phyloP scores from a whole-genome alignment of 2,329 filamentous ascomycete genomes.

The Fusarium nodosum region DNA sequence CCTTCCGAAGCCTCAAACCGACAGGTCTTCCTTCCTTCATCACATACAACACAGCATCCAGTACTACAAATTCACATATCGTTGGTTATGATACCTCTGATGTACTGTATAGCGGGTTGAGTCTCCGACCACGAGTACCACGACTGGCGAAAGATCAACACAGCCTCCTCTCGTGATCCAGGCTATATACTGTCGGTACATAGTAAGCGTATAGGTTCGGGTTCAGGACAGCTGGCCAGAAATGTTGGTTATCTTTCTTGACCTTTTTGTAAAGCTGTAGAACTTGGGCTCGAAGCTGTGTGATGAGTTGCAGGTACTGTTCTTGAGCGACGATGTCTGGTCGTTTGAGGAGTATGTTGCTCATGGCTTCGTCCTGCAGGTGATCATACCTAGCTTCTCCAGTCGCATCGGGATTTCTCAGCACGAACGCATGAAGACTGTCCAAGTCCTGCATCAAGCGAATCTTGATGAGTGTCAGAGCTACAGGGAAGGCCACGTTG shows the following conservation, averaged over 20 bases:
- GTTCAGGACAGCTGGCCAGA: conserved; percentile 23
- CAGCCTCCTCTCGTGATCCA: conserved; percentile 23
- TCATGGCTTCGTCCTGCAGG: conserved; percentile 22
- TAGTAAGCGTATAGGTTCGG: conserved; percentile 10
- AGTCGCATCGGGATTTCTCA: not conserved
- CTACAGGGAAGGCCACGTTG: conserved; percentile 8
- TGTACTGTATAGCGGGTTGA: conserved; percentile 10
- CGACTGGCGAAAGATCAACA: conserved; percentile 21
- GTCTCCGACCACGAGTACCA: conserved; percentile 34
- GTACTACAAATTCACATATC: not conserved
- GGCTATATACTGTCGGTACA: not conserved
- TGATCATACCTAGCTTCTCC: conserved; percentile 1
- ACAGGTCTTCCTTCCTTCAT: not conserved
- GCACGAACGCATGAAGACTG: not conserved
- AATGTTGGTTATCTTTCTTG: conserved; percentile 11
- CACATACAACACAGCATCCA: not conserved
- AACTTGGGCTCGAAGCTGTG: not conserved
- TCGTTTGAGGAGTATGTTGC: conserved; percentile 14
- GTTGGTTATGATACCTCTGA: not conserved
- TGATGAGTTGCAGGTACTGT: not conserved
- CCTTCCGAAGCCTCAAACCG: not conserved
- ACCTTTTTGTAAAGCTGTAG: conserved; percentile 19
- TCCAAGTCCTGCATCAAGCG: conserved; percentile 22
- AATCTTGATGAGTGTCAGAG: conserved; percentile 26
- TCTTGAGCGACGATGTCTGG: conserved; percentile 1